Evolutionary conservation across 345 rosid species (phyloP), one percentile per base, ranked within the genome.

Genomic region (Rhizophora mangle): DNA sequence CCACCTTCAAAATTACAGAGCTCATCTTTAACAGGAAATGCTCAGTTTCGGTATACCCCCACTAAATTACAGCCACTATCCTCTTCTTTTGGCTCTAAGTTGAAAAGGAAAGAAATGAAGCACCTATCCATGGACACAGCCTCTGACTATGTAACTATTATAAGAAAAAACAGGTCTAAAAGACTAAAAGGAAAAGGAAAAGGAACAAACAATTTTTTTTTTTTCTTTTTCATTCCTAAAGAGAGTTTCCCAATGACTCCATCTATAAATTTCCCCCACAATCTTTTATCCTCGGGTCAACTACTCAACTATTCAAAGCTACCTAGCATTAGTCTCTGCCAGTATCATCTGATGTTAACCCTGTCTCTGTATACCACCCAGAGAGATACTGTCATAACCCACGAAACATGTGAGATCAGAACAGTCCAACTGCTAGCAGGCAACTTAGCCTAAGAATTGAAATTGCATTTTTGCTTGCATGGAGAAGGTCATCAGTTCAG

Each of bases 1-100:
- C 79, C 80, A 79, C 83, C 82, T 53, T 76, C 76, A 84, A 82
- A 76, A 78, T 74, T 80, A 84, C 81, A 78, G 75, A 74, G 69
- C 74, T 73, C 73, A 34, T 60, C 59, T 58, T 62, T 59, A 47
- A 68, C 18, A 72, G 75, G 74, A 65, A 71, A 51, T 75, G 76
- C 43, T 70, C 68, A 3, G 60, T 26, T 67, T 81, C 70, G 57
- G 76, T 81, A 74, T 78, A 78, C 74, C 79, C 82, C 78, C 63
- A 65, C 77, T 72, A 71, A 62, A 70, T 69, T 75, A 69, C 79
- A 77, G 57, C 64, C 68, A 51, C 60, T 60, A 37, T 55, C 69
- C 63, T 60, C 63, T 69, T 31, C 62, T 68, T 51, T 68, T 10
- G 76, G 62, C 68, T 81, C 76, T 54, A 68, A 61, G 39, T 55